These are phyloP conservation scores for Cutaneotrichosporon curvatum DNA, from an alignment of 1,284 basidiomycete species.

Conservation along the genomic window DNA sequence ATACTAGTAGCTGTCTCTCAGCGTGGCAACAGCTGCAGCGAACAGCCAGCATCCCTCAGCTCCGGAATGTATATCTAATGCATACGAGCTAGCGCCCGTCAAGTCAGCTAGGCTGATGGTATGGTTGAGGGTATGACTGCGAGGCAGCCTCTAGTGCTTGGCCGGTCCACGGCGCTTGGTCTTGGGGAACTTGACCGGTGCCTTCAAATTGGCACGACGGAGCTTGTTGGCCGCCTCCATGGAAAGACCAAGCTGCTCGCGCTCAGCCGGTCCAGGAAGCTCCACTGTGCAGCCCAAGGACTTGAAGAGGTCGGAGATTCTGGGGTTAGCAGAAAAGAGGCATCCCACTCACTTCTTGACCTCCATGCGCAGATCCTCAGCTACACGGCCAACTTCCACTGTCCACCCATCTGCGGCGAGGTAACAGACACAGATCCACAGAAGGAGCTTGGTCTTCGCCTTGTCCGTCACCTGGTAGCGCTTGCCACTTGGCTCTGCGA, in stretches of 20 bases:
- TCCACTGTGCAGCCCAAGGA: constrained; percentile 60
- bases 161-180: constrained; percentile 40
- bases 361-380: constrained; percentile 63
- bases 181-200: constrained; percentile 73
- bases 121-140: too few species aligned
- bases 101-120: too few species aligned
- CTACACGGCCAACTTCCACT: constrained; percentile 60
- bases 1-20: too few species aligned
- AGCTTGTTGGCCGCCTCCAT: constrained; percentile 53
- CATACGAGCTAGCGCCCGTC: too few species aligned
- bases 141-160: constrained; percentile 36
- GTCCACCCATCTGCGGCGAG: constrained; percentile 69
- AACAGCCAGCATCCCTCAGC: too few species aligned
- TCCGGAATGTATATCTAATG: too few species aligned
- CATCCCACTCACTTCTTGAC: constrained; percentile 54
- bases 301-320: constrained; percentile 47
- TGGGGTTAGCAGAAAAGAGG: constrained; percentile 11
- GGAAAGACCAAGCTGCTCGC: constrained; percentile 59
- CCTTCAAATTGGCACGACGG: constrained; percentile 63
- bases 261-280: constrained; percentile 56
- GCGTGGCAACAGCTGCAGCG: too few species aligned
- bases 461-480: constrained; percentile 64
- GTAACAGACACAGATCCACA: constrained; percentile 71
- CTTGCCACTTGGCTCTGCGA: constrained; percentile 59
- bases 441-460: constrained; percentile 62